These are phyloP conservation scores for Malus hybrid DNA, from an alignment of 331 rosid genomes.

Conservation along the genomic window DNA sequence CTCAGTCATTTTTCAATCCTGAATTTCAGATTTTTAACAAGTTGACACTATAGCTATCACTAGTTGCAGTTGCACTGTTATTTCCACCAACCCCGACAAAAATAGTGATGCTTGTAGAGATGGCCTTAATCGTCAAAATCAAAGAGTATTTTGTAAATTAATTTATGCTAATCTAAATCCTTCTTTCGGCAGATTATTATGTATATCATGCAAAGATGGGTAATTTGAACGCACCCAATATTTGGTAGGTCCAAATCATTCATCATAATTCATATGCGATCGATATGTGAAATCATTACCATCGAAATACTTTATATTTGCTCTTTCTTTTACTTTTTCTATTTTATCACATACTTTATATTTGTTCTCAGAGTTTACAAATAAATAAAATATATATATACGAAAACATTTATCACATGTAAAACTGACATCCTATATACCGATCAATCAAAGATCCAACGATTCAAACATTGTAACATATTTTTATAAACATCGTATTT, in stretches of 20 bases:
- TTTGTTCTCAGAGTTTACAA: neutral
- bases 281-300: neutral
- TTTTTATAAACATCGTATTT: neutral
- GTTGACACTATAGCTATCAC: neutral
- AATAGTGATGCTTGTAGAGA: neutral
- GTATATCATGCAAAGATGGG: neutral
- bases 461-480: neutral
- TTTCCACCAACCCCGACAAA: conserved; percentile 1
- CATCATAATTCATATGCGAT: neutral
- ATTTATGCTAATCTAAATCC: neutral
- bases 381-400: neutral
- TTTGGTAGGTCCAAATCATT: conserved; percentile 12
- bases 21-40: neutral
- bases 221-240: neutral
- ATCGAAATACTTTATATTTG: neutral
- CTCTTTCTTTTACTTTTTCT: neutral
- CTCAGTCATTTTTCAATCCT: neutral
- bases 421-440: neutral
- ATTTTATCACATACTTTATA: neutral
- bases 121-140: neutral
- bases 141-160: neutral
- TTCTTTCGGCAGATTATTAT: neutral
- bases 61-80: neutral
- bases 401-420: neutral
- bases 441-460: neutral